A percentile compares a stretch with the other conserved stretches of the same genome.
phyloP scores from a whole-genome alignment of 2,329 filamentous ascomycete genomes.

The Chaetomiaceae sp. region DNA sequence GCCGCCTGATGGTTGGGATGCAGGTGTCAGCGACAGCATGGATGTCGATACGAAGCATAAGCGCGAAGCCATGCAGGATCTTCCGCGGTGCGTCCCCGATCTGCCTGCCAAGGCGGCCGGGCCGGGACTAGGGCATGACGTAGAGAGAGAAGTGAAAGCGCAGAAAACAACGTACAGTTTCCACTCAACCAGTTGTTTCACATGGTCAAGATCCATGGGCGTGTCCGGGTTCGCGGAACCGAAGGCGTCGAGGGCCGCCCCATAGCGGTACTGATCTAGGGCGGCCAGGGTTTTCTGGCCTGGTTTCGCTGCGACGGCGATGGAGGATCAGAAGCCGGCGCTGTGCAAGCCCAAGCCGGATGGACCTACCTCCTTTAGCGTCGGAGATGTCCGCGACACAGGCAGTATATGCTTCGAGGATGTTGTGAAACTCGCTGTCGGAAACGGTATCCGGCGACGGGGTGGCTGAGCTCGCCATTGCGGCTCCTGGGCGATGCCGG shows the following conservation, averaged over 20 bases:
- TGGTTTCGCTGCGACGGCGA: constrained; percentile 40
- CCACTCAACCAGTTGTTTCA: constrained; percentile 62
- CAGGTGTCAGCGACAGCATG: background rate
- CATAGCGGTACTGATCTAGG: constrained; percentile 59
- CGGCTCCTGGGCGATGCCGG: constrained; percentile 14
- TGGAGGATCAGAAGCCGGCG: constrained; percentile 12
- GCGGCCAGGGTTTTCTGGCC: constrained; percentile 50
- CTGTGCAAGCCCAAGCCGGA: background rate
- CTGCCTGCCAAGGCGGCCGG: constrained; percentile 4
- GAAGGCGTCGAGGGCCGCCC: constrained; percentile 47
- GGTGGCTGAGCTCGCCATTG: constrained; percentile 28
- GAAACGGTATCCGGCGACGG: constrained; percentile 29
- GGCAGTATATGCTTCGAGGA: constrained; percentile 26
- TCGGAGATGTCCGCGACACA: constrained; percentile 38
- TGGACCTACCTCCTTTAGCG: constrained; percentile 41
- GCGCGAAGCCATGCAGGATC: constrained; percentile 2
- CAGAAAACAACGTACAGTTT: constrained; percentile 55
- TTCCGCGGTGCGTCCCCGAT: background rate
- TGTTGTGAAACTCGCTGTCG: constrained; percentile 25
- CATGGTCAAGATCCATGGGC: constrained; percentile 51
- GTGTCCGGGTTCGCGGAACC: constrained; percentile 29
- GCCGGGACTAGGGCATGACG: background rate
- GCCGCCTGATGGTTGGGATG: constrained; percentile 38
- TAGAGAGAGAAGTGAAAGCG: background rate
- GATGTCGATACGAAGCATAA: background rate